Conservation (phyloP, 2,329 filamentous ascomycete genomes). For the Raffaelea ambrosiae region DNA sequence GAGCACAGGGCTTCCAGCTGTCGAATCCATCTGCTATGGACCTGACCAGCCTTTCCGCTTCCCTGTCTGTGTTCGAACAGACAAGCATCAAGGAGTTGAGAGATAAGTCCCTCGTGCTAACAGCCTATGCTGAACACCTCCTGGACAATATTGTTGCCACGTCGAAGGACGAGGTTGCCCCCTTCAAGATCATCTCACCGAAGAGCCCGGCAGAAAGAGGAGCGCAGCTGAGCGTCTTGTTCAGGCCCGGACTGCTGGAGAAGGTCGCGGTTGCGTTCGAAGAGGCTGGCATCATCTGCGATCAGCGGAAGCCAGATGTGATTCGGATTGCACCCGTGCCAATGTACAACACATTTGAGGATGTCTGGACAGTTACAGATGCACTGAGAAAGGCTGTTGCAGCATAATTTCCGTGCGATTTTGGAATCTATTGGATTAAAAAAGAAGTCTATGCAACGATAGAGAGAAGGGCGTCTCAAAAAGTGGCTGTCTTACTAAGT, state of each 20-base stretch:
- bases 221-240: conserved; percentile 67
- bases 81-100: conserved; percentile 63
- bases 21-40: conserved; percentile 77
- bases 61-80: conserved; percentile 64
- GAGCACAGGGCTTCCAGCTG: conserved; percentile 76
- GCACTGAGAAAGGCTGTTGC: conserved; percentile 7
- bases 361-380: conserved; percentile 39
- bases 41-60: conserved; percentile 63
- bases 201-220: conserved; percentile 59
- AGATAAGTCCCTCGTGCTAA: conserved; percentile 63
- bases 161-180: too few species aligned
- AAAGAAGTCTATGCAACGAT: too few species aligned
- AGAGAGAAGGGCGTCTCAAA: too few species aligned
- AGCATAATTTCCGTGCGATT: too few species aligned
- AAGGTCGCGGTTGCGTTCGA: conserved; percentile 54
- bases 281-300: conserved; percentile 63
- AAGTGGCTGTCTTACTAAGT: too few species aligned
- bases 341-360: conserved; percentile 72
- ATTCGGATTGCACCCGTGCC: conserved; percentile 77
- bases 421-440: too few species aligned
- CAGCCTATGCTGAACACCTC: conserved; percentile 66
- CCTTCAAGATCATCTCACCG: conserved; percentile 62
- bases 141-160: conserved; percentile 37
- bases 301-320: conserved; percentile 79
- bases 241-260: conserved; percentile 64